Conservation (phyloP, 148 eudicot genomes). For the Amaranthus hypochondriacus region DNA sequence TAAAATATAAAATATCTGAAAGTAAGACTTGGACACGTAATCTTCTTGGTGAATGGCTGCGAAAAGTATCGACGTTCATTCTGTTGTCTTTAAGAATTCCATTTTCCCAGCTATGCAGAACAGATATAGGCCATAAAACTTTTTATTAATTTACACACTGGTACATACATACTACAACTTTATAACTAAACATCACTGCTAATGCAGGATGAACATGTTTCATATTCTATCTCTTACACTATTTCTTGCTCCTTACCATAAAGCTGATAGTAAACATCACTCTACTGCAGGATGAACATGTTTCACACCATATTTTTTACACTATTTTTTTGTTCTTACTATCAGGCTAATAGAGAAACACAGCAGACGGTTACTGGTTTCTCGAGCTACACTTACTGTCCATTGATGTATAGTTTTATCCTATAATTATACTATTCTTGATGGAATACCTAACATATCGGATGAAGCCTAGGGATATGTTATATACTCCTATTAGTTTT, state of each 20-base stretch:
- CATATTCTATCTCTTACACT: neutral
- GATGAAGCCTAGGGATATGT: too few species aligned
- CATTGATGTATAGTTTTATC: too few species aligned
- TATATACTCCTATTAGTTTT: too few species aligned
- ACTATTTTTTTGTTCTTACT: neutral
- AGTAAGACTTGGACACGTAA: too few species aligned
- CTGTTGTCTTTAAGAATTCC: too few species aligned
- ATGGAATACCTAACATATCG: too few species aligned
- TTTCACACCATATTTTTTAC: neutral
- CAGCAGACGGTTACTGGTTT: neutral
- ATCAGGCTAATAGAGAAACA: neutral
- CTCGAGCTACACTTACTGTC: neutral
- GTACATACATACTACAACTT: neutral
- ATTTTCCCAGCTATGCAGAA: too few species aligned
- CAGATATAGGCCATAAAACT: neutral
- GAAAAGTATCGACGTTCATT: too few species aligned
- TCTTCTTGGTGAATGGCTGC: too few species aligned
- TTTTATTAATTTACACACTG: neutral
- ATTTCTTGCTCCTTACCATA: neutral
- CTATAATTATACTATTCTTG: too few species aligned
- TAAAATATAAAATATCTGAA: too few species aligned
- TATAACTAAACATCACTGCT: conserved; percentile 3
- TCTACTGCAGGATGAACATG: conserved; percentile 1
- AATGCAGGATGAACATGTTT: neutral
- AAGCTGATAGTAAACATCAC: neutral